These are phyloP conservation scores for Cerrena zonata DNA, from an alignment of 1,284 basidiomycete genomes.

Conservation along the genomic window DNA sequence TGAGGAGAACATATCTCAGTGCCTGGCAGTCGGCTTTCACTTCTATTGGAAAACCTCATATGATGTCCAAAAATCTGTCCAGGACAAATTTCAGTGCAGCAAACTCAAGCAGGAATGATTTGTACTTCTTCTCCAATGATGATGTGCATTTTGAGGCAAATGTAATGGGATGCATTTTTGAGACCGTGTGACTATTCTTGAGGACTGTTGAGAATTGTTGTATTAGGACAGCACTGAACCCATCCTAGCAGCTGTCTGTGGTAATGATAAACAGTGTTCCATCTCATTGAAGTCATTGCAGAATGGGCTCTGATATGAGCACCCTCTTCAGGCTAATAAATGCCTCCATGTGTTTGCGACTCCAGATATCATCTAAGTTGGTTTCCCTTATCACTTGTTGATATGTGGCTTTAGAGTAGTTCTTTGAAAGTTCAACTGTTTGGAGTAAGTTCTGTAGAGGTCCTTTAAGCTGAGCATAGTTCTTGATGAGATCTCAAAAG, in stretches of 20 bases:
- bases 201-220: slow-evolving; percentile 8
- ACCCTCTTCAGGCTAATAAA: slow-evolving; percentile 12
- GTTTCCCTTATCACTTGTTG: slow-evolving; percentile 1
- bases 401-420: slow-evolving; percentile 4
- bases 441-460: slow-evolving; percentile 13
- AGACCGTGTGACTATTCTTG: slow-evolving; percentile 9
- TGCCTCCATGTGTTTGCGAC: slow-evolving; percentile 5
- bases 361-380: slow-evolving; percentile 8
- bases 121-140: slow-evolving; percentile 17
- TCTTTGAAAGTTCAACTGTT: slow-evolving; percentile 5
- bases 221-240: slow-evolving; percentile 14
- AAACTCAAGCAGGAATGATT: slow-evolving; percentile 14
- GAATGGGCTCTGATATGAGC: slow-evolving; percentile 14
- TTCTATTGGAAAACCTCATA: slow-evolving; percentile 15
- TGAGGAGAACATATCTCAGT: slow-evolving; percentile 11
- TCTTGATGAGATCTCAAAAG: slow-evolving; percentile 18
- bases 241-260: slow-evolving; percentile 15
- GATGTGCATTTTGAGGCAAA: slow-evolving; percentile 16
- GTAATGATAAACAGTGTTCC: slow-evolving; percentile 15
- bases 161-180: slow-evolving; percentile 10
- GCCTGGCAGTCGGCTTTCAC: slow-evolving; percentile 17
- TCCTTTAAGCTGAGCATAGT: slow-evolving; percentile 13
- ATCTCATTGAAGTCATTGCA: slow-evolving; percentile 10
- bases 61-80: slow-evolving; percentile 15
- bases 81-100: slow-evolving; percentile 16